These are phyloP conservation scores for Pestalotiopsis sp. DNA, from an alignment of 2,329 filamentous ascomycete genomes.

Conservation along the genomic window DNA sequence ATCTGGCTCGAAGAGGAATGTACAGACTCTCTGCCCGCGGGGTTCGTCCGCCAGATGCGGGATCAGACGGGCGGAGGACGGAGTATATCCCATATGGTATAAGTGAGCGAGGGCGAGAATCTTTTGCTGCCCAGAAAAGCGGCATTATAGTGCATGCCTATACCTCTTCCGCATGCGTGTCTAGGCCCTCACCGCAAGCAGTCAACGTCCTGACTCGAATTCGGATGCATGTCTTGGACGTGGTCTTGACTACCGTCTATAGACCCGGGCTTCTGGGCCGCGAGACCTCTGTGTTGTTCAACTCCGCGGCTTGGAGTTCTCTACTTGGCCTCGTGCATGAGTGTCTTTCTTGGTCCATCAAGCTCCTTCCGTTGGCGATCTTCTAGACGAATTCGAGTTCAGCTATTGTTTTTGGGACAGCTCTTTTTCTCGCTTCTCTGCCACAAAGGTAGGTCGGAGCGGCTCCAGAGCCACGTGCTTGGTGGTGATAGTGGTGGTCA, in stretches of 20 bases:
- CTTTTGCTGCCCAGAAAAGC: background rate
- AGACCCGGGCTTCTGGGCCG: background rate
- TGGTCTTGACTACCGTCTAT: background rate
- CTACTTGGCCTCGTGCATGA: background rate
- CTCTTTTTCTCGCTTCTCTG: background rate
- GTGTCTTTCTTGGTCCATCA: background rate
- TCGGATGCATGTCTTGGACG: background rate
- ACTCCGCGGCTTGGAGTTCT: background rate
- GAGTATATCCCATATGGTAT: background rate
- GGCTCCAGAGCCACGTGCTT: background rate
- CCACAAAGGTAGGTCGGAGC: too few relatives aligned
- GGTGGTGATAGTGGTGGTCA: background rate
- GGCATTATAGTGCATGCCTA: background rate
- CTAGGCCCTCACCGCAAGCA: background rate
- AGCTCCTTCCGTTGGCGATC: background rate
- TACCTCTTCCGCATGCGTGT: background rate
- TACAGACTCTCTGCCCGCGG: background rate
- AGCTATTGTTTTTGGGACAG: background rate
- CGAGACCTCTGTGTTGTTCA: background rate
- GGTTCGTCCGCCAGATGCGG: background rate
- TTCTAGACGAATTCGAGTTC: background rate
- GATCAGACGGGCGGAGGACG: background rate
- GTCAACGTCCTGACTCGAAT: background rate
- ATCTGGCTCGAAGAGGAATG: slow-evolving; percentile 2
- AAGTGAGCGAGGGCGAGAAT: background rate